Base-by-base conservation (phyloP, 2,329 filamentous ascomycete species). In the Ceratocystis cacaofunesta region DNA sequence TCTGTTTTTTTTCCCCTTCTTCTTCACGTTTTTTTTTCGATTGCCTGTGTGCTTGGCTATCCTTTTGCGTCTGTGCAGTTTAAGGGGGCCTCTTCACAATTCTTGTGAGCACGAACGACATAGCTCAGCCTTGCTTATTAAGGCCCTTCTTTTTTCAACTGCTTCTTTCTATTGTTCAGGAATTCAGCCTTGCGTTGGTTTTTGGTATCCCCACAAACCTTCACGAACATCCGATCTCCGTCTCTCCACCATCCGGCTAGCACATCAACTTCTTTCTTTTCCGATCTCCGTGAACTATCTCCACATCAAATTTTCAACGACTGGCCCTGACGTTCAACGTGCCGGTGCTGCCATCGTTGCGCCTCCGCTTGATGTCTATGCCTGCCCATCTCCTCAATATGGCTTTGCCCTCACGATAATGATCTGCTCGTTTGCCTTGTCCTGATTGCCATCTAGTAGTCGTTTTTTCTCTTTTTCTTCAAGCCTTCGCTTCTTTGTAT, bases 401-500 rank as follows among this genome's bases (percentile, higher is more conserved):
- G 65, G 65, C 60, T 63, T 58, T 63, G 50, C 48, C 65, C 60
- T 66, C 48, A 66, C 61, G 65, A 66, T 66, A 66, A 66, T 63
- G 60, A 58, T 43, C 61, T 63, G 19, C 60, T 43, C 32, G 41
- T 60, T 62, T 57, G n/a, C 25, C 46, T 66, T 63, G 25, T 50
- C 55, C 36, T 32, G 50, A 62, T 61, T 30, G 60, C 44, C n/a
- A 60, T 61, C 60, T 68, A 50, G 66, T 68, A 70, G 70, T 60
- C 64, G 65, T 67, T 66, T 50, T 68, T 69, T 19, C 57, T 69
- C 69, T 66, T 67, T 68, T 67, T 68, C 62, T 61, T n/a, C 25
- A 44, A 8, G 50, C 19, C 61, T 22, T 60, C n/a, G 28, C n/a
- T 22, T 65, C 12, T n/a, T 30, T 25, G 6, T 44, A 44, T 55